Evolutionary conservation across 768 basidiomycete species (phyloP), one percentile per base, ranked within the genome.

Genomic region (Mycena rebaudengoi): DNA sequence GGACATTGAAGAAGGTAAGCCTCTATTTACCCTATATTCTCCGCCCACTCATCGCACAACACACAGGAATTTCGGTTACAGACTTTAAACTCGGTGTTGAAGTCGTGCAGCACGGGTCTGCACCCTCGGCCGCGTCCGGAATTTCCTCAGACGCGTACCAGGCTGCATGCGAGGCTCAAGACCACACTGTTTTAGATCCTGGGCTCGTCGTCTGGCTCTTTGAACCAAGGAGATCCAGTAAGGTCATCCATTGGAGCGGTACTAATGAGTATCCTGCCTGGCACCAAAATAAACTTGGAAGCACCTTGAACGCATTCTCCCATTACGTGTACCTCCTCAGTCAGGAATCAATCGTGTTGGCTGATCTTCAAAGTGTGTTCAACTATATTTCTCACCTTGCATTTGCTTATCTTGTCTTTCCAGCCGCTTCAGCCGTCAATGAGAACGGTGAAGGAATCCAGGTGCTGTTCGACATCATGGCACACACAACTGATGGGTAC

Each of bases 251-350:
- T 29, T 60, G 59, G 59, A 52, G 49, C 12, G 59, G 59, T n/a
- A 60, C 59, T 21, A 60, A 60, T 45, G 50, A 60, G 18, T 60
- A 60, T 41, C 59, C 59, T 14, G 29, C 59, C 5, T 60, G 59
- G 59, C 18, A 48, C 10, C 32, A n/a, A 3, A 58, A 46, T 4
- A 58, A 58, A 30, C 45, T 58, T 11, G 35, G 40, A 1, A 49
- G 46, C 35, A 59, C 57, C 4, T 20, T 59, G 37, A 59, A 49
- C 21, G 25, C 57, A 29, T 59, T 59, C 23, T 12, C 57, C 21
- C 57, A 59, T 16, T 59, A 59, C 13, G 57, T 28, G 8, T 59
- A 59, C 25, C 35, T 48, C 14, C 18, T 49, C 48, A 41, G 46
- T 28, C n/a, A 25, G 21, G 49, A 60, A 13, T 51, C 58, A 14